Evolutionary conservation across 306 rosid species (phyloP).

Genomic region (Dicorynia guianensis): DNA sequence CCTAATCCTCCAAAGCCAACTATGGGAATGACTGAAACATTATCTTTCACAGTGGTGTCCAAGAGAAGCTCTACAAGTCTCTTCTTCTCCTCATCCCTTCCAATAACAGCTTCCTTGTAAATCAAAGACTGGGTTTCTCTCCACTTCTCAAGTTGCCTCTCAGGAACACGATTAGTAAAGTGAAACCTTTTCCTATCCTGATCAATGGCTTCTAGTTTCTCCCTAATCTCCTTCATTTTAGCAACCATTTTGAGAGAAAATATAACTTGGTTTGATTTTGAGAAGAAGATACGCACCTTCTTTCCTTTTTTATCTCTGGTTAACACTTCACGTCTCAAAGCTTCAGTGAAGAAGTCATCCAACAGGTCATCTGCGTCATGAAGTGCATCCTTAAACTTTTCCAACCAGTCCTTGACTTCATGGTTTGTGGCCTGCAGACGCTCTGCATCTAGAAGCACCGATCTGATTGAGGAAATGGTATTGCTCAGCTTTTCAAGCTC

Average conservation of each 20-base stretch:
- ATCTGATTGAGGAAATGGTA: background rate
- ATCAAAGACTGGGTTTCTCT: background rate
- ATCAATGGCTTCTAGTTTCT: background rate
- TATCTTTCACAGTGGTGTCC: background rate
- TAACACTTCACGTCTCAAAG: background rate
- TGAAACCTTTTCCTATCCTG: background rate
- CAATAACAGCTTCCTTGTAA: background rate
- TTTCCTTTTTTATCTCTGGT: background rate
- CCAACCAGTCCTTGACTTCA: slow-evolving; percentile 13
- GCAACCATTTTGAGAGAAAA: background rate
- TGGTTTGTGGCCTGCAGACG: background rate
- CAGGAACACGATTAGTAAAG: background rate
- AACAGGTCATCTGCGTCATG: slow-evolving; percentile 4
- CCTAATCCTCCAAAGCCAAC: slow-evolving; percentile 37
- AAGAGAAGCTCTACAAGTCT: background rate
- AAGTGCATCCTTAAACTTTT: slow-evolving; percentile 2
- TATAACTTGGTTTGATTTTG: background rate
- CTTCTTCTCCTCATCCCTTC: slow-evolving; percentile 27
- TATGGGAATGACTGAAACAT: slow-evolving; percentile 18
- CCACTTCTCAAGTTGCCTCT: background rate
- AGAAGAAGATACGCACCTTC: background rate
- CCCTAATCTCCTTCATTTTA: background rate
- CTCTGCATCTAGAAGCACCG: slow-evolving; percentile 24
- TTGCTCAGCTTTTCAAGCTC: slow-evolving; percentile 7
- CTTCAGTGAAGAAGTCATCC: slow-evolving; percentile 15